These are phyloP conservation scores for Penicillium vulpinum DNA, from an alignment of 2,329 filamentous ascomycete genomes.

Conservation along the genomic window DNA sequence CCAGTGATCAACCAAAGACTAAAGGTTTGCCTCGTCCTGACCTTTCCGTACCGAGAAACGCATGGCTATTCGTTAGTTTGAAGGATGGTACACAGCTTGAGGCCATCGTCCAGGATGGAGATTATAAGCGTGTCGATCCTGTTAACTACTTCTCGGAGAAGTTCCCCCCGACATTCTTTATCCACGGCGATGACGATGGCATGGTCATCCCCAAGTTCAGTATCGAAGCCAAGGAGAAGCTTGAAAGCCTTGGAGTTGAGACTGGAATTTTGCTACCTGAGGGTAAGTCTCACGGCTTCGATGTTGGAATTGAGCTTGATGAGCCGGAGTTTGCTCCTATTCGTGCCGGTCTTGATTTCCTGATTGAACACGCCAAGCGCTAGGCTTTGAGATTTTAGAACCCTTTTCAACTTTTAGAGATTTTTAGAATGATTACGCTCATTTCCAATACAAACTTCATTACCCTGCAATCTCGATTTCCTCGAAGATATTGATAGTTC, in stretches of 20 bases:
- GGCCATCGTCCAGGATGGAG: neutral
- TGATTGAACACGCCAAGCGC: constrained; percentile 32
- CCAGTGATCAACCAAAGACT: neutral
- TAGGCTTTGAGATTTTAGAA: no score
- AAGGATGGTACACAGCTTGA: neutral
- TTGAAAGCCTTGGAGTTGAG: neutral
- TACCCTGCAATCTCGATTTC: no score
- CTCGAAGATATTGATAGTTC: no score
- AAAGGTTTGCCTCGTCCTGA: neutral
- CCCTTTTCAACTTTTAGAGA: no score
- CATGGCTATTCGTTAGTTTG: neutral
- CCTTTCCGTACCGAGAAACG: neutral
- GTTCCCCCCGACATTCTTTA: neutral
- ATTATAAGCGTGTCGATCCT: neutral
- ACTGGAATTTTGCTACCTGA: neutral
- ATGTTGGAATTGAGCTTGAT: neutral
- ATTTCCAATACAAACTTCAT: no score
- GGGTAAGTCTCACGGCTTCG: neutral
- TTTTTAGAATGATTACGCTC: no score
- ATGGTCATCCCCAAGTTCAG: neutral
- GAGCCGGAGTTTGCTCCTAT: neutral
- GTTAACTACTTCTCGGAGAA: neutral
- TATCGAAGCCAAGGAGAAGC: neutral
- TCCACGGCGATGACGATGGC: neutral
- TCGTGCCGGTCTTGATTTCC: neutral